Percentiles rank a stretch among this genome's conserved stretches.
Conservation (phyloP, 2,329 filamentous ascomycete genomes). For the Fusarium paranaense region DNA sequence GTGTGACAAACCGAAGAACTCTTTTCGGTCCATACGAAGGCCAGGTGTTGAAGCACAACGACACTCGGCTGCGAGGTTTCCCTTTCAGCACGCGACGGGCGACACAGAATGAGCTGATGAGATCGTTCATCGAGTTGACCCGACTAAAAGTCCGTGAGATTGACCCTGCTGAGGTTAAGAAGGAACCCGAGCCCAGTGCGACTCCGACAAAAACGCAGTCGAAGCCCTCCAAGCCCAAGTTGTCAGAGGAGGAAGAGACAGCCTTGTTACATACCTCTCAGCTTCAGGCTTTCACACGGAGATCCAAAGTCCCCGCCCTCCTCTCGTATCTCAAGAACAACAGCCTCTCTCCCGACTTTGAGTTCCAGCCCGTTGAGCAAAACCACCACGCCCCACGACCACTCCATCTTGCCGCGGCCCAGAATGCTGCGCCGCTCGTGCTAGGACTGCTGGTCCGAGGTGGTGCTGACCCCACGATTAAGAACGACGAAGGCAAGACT, state of each 20-base stretch:
- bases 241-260: conserved; percentile 85
- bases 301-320: conserved; percentile 89
- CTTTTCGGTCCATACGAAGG: conserved; percentile 92
- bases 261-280: conserved; percentile 88
- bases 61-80: conserved; percentile 85
- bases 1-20: conserved; percentile 85
- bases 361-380: conserved; percentile 77
- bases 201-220: conserved; percentile 52
- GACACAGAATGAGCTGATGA: conserved; percentile 94
- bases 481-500: conserved; percentile 82
- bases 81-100: conserved; percentile 93
- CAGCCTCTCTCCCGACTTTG: conserved; percentile 75
- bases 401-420: conserved; percentile 86
- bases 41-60: conserved; percentile 83
- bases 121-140: conserved; percentile 93
- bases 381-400: conserved; percentile 86
- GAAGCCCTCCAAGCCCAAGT: conserved; percentile 71
- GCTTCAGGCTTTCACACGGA: conserved; percentile 86
- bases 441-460: conserved; percentile 80
- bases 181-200: conserved; percentile 51
- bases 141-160: conserved; percentile 87
- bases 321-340: conserved; percentile 87
- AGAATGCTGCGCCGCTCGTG: conserved; percentile 83
- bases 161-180: conserved; percentile 68
- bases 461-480: conserved; percentile 77